These are phyloP conservation scores for Multifurca ochricompacta DNA, from an alignment of 768 basidiomycete species.

Conservation along the genomic window DNA sequence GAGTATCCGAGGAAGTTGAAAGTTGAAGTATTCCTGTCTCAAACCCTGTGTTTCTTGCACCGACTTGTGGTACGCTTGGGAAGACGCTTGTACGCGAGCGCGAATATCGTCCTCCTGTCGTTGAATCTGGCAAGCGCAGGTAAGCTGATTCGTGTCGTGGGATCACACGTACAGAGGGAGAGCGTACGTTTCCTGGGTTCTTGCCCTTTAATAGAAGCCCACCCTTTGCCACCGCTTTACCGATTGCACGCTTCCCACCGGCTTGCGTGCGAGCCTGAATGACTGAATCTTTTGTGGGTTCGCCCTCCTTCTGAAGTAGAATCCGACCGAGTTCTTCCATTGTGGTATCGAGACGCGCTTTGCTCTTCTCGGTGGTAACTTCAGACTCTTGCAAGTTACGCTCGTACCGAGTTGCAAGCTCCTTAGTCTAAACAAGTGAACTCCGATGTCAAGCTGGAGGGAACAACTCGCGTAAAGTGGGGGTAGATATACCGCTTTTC, in stretches of 20 bases:
- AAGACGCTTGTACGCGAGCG: constrained; percentile 72
- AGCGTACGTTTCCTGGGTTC: constrained; percentile 73
- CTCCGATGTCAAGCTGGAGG: not conserved
- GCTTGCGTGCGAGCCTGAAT: constrained; percentile 53
- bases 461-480: not conserved
- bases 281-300: constrained; percentile 75
- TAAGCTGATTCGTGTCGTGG: constrained; percentile 1
- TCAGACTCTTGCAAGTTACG: constrained; percentile 85
- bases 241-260: constrained; percentile 74
- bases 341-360: constrained; percentile 74
- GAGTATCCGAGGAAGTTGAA: constrained; percentile 88
- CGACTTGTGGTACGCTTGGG: constrained; percentile 85
- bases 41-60: constrained; percentile 83
- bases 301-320: constrained; percentile 91
- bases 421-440: constrained; percentile 68
- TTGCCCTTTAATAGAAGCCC: constrained; percentile 86
- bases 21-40: constrained; percentile 97
- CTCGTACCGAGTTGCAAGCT: constrained; percentile 83
- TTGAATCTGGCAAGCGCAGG: constrained; percentile 50
- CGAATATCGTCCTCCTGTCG: constrained; percentile 94
- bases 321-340: constrained; percentile 94
- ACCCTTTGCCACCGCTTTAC: constrained; percentile 88
- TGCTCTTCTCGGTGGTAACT: constrained; percentile 77
- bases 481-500: constrained; percentile 68
- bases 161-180: constrained; percentile 15